Evolutionary conservation across 164 flowering plant species (phyloP), one percentile per base, ranked within the genome.

Genomic region (Protea cynaroides): DNA sequence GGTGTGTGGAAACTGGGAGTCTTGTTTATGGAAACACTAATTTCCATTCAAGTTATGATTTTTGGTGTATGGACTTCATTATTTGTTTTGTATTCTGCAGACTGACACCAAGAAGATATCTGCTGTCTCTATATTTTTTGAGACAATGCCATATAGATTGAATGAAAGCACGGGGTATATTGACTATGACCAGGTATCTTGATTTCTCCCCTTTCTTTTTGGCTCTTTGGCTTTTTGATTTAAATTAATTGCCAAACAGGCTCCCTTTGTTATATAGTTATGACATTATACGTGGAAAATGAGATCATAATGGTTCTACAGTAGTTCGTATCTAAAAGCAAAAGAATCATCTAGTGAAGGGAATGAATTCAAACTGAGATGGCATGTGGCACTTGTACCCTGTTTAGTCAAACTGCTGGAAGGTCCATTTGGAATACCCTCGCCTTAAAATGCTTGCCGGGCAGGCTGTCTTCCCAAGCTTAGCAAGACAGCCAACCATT

Each of bases 131-230:
- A 90, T 92, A 70, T 92, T 88, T 68, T 92, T 92, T 68, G 96
- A 92, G 82, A 90, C 89, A 72, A 81, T 92, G 73, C 96, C 98
- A 44, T 92, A 92, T 72, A 81, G 90, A 66, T 77, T 92, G 78
- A 76, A 92, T 63, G 96, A 90, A 40, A 83, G 72, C 75, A 82
- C 96, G 13, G 98, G 98, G 0, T 88, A 80, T 58, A 81, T 92
- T 76, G 98, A 92, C 71, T 90, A 88, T 68, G 89, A 85, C 65
- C 86, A 82, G 83, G 86, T 84, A 70, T 34, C 15, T 18, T 12
- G 14, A 1, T 18, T 18, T 15, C n/a, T 18, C 19, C 19, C 52
- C 50, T 9, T 59, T 25, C 43, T 38, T 1, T 60, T 65, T 25
- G 17, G 3, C 3, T 5, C 29, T 37, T 19, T 36, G 57, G 58